Base-by-base conservation (phyloP, 2,329 filamentous ascomycete species). In the Lasiodiplodia citricola region DNA sequence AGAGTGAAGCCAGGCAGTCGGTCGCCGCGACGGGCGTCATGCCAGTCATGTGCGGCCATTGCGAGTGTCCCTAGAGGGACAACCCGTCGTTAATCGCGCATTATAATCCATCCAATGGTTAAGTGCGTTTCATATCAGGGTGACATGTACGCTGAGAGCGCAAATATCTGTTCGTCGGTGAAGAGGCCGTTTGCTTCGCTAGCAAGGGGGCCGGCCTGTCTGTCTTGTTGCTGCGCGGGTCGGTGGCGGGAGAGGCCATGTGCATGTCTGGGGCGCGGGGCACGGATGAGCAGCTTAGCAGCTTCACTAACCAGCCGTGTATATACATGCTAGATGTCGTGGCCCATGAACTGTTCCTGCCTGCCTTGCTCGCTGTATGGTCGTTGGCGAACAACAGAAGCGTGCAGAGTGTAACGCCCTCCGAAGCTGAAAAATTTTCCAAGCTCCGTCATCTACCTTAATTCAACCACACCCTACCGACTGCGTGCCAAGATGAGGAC, bases 61-160 rank as follows among this genome's bases (percentile, higher is more conserved):
- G 47, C 73, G 71, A 77, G 79, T 79, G 78, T 81, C 83, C 78
- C 79, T 72, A 81, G 82, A 84, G 75, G 76, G 78, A 84, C 72
- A 70, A 79, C 82, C 82, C 81, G 83, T 84, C 81, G 82, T 85
- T 85, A 85, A 85, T 85, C 83, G 80, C 83, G 77, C 82, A 82
- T 81, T 78, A 76, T 73, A 71, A 76, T 79, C 76, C 74, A 70
- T 28, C 69, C 74, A 72, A 75, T 81, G 79, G 77, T 77, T 78
- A 72, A 76, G 78, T 82, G 83, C 78, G 83, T 83, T 85, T 85
- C 83, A 85, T 85, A 84, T 85, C 83, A 84, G 83, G 82, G 83
- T 80, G 72, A 84, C 82, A 85, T 79, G 11, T 38, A 54, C 38
- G 23, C 50, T 58, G 52, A 4, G 55, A 67, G 38, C 6, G 35